These are phyloP conservation scores for Sporisorium iseilematis-ciliati DNA, from an alignment of 1,284 basidiomycete genomes.

Conservation along the genomic window DNA sequence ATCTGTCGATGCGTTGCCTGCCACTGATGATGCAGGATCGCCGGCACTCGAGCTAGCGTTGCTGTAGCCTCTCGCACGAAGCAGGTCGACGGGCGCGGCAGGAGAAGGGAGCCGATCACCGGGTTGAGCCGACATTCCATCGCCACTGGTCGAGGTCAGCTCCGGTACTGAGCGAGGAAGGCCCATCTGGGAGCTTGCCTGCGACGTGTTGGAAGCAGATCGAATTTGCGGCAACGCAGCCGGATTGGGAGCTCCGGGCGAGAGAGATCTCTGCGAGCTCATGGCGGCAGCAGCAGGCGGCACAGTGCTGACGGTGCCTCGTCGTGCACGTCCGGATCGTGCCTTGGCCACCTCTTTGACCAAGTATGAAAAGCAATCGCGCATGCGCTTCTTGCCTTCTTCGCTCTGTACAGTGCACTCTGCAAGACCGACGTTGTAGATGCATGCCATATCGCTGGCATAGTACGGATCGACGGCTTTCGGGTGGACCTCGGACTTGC, in stretches of 20 bases:
- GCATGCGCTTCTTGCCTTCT: conserved; percentile 66
- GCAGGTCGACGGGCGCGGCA: conserved; percentile 1
- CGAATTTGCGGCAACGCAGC: conserved; percentile 17
- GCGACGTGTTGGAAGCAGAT: conserved; percentile 20
- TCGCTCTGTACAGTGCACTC: conserved; percentile 65
- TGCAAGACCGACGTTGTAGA: conserved; percentile 64
- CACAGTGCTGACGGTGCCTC: conserved; percentile 28
- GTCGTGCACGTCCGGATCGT: conserved; percentile 43
- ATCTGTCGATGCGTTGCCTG: conserved; percentile 13
- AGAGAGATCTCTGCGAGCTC: conserved; percentile 17
- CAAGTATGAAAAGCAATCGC: conserved; percentile 65
- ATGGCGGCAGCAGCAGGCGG: conserved; percentile 18
- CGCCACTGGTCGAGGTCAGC: background rate
- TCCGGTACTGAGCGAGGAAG: conserved; percentile 1
- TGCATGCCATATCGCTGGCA: conserved; percentile 64
- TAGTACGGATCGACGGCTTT: conserved; percentile 65
- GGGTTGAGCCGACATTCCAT: background rate
- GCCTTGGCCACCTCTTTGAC: conserved; percentile 66
- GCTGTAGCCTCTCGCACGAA: conserved; percentile 29
- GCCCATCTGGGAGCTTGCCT: conserved; percentile 18
- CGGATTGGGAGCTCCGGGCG: conserved; percentile 12
- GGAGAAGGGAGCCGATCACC: conserved; percentile 9
- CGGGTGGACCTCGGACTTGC: conserved; percentile 65
- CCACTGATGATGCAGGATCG: background rate
- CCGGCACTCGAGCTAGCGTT: conserved; percentile 29